These are phyloP conservation scores for Botrytis medusae DNA, from an alignment of 2,329 filamentous ascomycete species.

Conservation along the genomic window DNA sequence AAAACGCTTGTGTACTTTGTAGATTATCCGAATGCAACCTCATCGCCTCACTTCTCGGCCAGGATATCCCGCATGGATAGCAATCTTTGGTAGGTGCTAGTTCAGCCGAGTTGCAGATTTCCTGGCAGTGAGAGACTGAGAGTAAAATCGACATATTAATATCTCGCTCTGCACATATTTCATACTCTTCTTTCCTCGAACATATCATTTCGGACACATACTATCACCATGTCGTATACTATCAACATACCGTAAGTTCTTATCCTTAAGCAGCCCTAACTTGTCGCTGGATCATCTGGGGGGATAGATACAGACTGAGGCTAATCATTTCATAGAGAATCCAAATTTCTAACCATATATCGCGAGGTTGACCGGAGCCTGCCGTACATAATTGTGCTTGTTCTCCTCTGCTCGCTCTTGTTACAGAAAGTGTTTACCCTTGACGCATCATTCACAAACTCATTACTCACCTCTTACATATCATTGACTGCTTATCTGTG, in stretches of 20 bases:
- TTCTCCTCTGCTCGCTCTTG: not conserved
- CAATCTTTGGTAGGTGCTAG: too few relatives aligned
- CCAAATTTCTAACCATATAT: not conserved
- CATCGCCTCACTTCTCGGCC: too few relatives aligned
- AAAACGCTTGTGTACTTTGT: not conserved
- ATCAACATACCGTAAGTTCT: not conserved
- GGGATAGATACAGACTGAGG: not conserved
- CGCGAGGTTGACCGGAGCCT: not conserved
- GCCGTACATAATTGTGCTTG: not conserved
- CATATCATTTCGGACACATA: not conserved
- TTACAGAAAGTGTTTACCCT: accelerated
- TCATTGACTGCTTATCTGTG: not conserved
- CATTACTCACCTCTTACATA: not conserved
- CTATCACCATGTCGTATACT: not conserved
- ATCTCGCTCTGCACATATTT: not conserved
- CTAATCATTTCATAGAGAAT: not conserved
- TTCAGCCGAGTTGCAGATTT: too few relatives aligned
- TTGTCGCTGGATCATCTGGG: not conserved
- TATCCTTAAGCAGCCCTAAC: not conserved
- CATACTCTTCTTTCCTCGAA: not conserved
- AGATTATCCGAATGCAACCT: not conserved
- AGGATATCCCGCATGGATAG: not conserved
- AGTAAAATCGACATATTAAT: not conserved
- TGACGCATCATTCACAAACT: not conserved
- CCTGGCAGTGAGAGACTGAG: too few relatives aligned